A percentile compares a stretch with the other conserved stretches of the same genome.
Evolutionary conservation across 2,329 filamentous ascomycete genomes (phyloP).

Genomic region (Nigrospora osmanthi): DNA sequence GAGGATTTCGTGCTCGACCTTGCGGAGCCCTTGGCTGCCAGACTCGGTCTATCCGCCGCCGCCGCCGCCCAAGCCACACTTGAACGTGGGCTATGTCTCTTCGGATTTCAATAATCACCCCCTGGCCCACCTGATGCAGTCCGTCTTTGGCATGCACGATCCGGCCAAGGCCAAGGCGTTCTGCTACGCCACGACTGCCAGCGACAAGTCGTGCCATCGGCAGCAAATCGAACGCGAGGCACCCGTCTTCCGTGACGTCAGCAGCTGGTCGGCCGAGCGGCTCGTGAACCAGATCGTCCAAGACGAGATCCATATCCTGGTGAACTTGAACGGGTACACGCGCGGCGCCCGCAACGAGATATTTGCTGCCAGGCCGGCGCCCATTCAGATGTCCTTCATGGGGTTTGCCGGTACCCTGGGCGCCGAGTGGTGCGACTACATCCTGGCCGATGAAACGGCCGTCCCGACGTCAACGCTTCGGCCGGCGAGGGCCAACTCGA

Average conservation of each 20-base stretch:
- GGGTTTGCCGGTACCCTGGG: slow-evolving; percentile 93
- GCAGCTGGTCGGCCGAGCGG: slow-evolving; percentile 74
- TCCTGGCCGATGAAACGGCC: slow-evolving; percentile 82
- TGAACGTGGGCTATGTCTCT: slow-evolving; percentile 94
- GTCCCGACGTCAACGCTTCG: slow-evolving; percentile 76
- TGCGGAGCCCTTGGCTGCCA: slow-evolving; percentile 82
- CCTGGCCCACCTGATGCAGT: slow-evolving; percentile 95
- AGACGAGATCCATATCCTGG: slow-evolving; percentile 86
- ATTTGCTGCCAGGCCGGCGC: slow-evolving; percentile 88
- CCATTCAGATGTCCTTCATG: slow-evolving; percentile 99
- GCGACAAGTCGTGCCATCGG: slow-evolving; percentile 82
- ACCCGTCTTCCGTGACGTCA: slow-evolving; percentile 84
- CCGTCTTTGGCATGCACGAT: slow-evolving; percentile 89
- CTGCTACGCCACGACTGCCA: slow-evolving; percentile 91
- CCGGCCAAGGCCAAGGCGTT: slow-evolving; percentile 67
- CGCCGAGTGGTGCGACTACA: slow-evolving; percentile 97
- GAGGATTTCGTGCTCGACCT: slow-evolving; percentile 83
- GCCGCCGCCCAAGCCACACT: slow-evolving; percentile 66
- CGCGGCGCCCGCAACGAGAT: slow-evolving; percentile 95
- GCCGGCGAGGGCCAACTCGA: slow-evolving; percentile 68
- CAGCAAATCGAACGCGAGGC: slow-evolving; percentile 90
- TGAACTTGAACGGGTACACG: slow-evolving; percentile 98
- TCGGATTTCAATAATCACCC: slow-evolving; percentile 99
- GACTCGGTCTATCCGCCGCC: slow-evolving; percentile 77
- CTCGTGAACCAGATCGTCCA: slow-evolving; percentile 78